phyloP scores from a whole-genome alignment of 228 moss, liverwort and hornwort species.

The Sphagnum fallax region DNA sequence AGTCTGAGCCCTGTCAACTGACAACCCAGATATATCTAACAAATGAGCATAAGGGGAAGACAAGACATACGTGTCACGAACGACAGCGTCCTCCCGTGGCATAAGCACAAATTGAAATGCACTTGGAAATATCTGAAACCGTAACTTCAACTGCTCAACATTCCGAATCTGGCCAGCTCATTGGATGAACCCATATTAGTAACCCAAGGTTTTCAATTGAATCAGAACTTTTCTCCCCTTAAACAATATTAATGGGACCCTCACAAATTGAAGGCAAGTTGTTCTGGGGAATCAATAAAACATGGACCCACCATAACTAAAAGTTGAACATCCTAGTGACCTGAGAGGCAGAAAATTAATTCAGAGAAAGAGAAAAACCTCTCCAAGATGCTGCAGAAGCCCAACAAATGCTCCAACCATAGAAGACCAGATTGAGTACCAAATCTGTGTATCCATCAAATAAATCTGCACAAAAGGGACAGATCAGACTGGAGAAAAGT shows the following conservation, averaged over 20 bases:
- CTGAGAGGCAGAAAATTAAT: no score
- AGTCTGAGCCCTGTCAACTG: no score
- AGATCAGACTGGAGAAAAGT: not conserved
- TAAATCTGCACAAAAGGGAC: conserved; percentile 54
- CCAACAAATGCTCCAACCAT: conserved; percentile 88
- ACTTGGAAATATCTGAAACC: conserved; percentile 87
- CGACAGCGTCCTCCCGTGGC: conserved; percentile 65
- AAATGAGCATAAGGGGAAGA: conserved; percentile 2
- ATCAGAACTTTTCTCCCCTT: no score
- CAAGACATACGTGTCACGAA: conserved; percentile 34
- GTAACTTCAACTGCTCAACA: conserved; percentile 58
- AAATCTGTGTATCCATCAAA: conserved; percentile 96
- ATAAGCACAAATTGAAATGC: conserved; percentile 84
- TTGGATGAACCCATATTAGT: no score
- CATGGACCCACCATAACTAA: no score
- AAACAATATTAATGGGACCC: no score
- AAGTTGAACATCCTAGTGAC: no score
- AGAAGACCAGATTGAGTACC: conserved; percentile 91
- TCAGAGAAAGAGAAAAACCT: conserved; percentile 35
- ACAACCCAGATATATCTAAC: not conserved
- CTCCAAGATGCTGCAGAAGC: conserved; percentile 91
- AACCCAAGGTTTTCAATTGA: conserved; percentile 1
- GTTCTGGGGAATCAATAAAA: no score
- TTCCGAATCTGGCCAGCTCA: conserved; percentile 67
- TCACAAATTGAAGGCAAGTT: no score